Base-by-base conservation (phyloP, 805 yeast species). In the Kuraishia molischiana region DNA sequence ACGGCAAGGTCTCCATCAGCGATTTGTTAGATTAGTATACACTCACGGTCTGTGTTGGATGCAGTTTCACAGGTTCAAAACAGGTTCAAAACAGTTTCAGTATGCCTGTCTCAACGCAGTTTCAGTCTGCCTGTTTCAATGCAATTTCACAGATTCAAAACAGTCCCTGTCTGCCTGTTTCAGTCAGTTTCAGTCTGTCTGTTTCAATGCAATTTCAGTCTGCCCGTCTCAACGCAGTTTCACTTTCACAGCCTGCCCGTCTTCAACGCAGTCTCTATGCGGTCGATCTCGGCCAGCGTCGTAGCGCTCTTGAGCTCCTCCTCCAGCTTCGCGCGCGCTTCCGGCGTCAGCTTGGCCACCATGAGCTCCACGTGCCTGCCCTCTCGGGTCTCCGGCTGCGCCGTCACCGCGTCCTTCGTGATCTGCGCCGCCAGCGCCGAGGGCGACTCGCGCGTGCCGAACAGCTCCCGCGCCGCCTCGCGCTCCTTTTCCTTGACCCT, bases 211-310 rank as follows among this genome's bases (percentile, higher is more conserved):
- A 13, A 5, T 17, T 29, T 4, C 9, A 29, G 31, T 17, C 14
- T 19, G 18, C 32, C 32, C 17, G n/a, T n/a, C n/a, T n/a, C n/a
- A n/a, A n/a, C n/a, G n/a, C n/a, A n/a, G n/a, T n/a, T n/a, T 33
- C 24, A 20, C 11, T 18, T 32, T 24, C 18, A 24, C 9, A 21
- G n/a, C 19, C 17, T 14, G 41, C 66, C 77, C 24, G 53, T 59
- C 39, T 58, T 56, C 33, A 82, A 58, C 17, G 73, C 63, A 20
- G 58, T 61, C 52, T 85, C 94, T 19, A 87, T 71, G 36, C 74
- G 61, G 41, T 79, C 83, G 5, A 87, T 83, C 44, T 89, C 96
- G 4, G 72, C 83, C 40, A 89, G 52, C 37, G 78, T 75, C 3
- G 76, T 67, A 1, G 96, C 95, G 24, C 59, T 62, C 37, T 67